Conservation (phyloP, 1,284 basidiomycete species). For the Mycena sp. region DNA sequence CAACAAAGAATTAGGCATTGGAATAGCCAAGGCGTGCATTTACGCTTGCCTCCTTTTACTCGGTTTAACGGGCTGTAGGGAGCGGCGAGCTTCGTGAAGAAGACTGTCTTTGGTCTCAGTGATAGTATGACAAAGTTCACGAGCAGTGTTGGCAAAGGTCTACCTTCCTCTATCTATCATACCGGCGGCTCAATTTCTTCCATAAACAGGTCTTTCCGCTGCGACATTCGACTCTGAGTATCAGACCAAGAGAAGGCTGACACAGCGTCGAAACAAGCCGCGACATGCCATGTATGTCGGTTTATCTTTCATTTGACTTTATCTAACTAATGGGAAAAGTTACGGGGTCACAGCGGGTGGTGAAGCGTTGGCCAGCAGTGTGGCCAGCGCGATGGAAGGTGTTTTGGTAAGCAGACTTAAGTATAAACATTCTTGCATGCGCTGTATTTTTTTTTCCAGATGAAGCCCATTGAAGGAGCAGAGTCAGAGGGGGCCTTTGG, state of each 20-base stretch:
- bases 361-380: conserved; percentile 92
- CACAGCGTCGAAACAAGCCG: conserved; percentile 92
- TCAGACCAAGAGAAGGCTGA: conserved; percentile 89
- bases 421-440: too few species aligned
- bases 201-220: conserved; percentile 87
- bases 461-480: conserved; percentile 97
- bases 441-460: conserved; percentile 58
- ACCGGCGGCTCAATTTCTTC: conserved; percentile 3
- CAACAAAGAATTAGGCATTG: conserved; percentile 90
- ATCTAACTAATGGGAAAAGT: conserved; percentile 49
- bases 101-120: conserved; percentile 96
- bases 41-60: background rate
- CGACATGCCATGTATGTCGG: conserved; percentile 86
- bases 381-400: conserved; percentile 96
- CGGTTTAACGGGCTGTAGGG: conserved; percentile 61
- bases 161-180: conserved; percentile 35
- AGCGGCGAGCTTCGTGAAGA: conserved; percentile 98
- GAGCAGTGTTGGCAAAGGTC: conserved; percentile 96
- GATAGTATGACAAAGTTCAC: conserved; percentile 98
- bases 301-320: background rate
- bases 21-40: conserved; percentile 88
- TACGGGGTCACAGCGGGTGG: conserved; percentile 96
- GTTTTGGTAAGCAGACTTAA: conserved; percentile 80
- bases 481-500: conserved; percentile 94
- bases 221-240: conserved; percentile 98